phyloP scores from a whole-genome alignment of 176 grass and related monocot genomes.

The Hordeum marinum region DNA sequence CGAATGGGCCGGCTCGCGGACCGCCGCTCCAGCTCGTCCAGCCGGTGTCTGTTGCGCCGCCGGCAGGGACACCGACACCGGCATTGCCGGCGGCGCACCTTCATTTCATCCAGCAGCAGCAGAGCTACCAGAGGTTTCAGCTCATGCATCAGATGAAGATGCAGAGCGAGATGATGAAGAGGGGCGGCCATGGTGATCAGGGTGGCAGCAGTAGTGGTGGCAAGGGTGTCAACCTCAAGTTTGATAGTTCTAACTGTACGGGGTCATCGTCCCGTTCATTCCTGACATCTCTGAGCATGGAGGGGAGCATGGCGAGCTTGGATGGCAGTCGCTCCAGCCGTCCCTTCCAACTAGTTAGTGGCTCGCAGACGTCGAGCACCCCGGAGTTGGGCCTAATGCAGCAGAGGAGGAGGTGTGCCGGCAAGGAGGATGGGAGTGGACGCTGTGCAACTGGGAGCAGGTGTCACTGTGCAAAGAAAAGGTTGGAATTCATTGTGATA shows the following conservation, averaged over 20 bases:
- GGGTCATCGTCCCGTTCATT: constrained; percentile 78
- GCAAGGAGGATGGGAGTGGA: constrained; percentile 65
- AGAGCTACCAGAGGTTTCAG: constrained; percentile 83
- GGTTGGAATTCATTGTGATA: constrained; percentile 35
- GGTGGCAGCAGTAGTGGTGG: constrained; percentile 10
- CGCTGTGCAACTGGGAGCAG: constrained; percentile 53
- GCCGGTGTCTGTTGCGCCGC: constrained; percentile 42
- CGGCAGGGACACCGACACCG: neutral
- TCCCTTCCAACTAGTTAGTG: constrained; percentile 63
- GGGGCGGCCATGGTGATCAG: constrained; percentile 41
- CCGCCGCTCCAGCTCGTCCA: constrained; percentile 29
- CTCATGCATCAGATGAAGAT: constrained; percentile 87
- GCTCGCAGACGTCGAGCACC: constrained; percentile 60
- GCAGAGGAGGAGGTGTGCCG: constrained; percentile 64
- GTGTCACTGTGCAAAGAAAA: constrained; percentile 97
- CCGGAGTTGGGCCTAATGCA: constrained; percentile 50
- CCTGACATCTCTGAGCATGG: constrained; percentile 85
- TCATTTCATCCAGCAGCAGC: constrained; percentile 83
- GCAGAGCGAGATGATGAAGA: constrained; percentile 71
- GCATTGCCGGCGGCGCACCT: constrained; percentile 54
- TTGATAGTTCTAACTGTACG: constrained; percentile 74
- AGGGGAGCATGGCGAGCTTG: constrained; percentile 73
- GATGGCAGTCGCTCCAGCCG: constrained; percentile 50
- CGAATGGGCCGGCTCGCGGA: neutral
- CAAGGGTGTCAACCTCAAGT: constrained; percentile 65